phyloP scores from a whole-genome alignment of 306 rosid species.

The Quercus parvula region DNA sequence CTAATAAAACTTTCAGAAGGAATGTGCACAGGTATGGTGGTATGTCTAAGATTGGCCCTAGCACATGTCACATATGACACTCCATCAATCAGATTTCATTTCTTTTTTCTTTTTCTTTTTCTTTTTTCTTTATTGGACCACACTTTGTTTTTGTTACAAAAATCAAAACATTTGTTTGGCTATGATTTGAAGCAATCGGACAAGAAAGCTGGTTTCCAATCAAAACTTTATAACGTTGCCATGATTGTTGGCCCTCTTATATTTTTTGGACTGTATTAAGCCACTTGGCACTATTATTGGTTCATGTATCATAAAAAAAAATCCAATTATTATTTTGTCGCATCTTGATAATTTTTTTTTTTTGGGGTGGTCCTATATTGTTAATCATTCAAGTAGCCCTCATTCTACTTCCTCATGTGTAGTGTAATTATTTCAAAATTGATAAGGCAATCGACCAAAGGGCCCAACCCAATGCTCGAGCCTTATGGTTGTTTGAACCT shows the following conservation, averaged over 20 bases:
- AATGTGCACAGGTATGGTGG: no score
- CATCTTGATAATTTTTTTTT: no score
- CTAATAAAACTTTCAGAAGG: no score
- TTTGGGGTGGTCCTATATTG: background rate
- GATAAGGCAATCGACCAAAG: background rate
- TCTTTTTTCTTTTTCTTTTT: no score
- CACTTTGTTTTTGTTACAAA: no score
- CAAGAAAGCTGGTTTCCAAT: no score
- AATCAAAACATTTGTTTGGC: background rate
- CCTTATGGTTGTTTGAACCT: constrained; percentile 6
- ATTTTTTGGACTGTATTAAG: no score
- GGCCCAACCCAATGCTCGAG: background rate
- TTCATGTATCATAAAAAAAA: background rate
- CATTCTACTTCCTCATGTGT: background rate
- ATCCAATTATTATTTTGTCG: background rate
- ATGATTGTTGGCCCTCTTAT: background rate
- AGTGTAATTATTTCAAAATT: constrained; percentile 11
- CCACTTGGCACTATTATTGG: no score
- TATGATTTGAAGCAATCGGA: background rate
- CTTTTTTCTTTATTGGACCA: no score
- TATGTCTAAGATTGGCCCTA: no score
- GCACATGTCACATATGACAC: no score
- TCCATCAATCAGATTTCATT: no score
- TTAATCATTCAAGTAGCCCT: background rate
- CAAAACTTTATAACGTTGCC: background rate